Evolutionary conservation across 768 basidiomycete species (phyloP).

Genomic region (Tylopilus cervinicoccineus): DNA sequence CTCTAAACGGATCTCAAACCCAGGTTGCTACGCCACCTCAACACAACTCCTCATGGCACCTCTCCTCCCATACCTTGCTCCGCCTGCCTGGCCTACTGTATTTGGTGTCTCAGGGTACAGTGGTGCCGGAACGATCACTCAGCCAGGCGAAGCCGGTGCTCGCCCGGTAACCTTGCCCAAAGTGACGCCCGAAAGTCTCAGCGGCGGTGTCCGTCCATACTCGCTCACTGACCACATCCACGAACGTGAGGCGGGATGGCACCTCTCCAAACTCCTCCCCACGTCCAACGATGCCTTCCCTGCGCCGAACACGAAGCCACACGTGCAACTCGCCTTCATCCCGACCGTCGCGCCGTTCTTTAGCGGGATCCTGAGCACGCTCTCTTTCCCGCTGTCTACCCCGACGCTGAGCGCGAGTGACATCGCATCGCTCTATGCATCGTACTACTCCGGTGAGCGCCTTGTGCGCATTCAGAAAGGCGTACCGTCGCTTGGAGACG

Average conservation of each 20-base stretch:
- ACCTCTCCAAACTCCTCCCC: slow-evolving; percentile 63
- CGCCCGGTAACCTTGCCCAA: slow-evolving; percentile 77
- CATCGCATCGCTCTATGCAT: slow-evolving; percentile 67
- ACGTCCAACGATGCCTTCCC: not conserved
- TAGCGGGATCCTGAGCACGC: slow-evolving; percentile 88
- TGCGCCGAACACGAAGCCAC: slow-evolving; percentile 2
- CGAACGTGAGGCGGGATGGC: slow-evolving; percentile 89
- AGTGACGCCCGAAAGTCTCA: slow-evolving; percentile 70
- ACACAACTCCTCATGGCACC: slow-evolving; percentile 91
- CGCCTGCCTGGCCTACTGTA: slow-evolving; percentile 66
- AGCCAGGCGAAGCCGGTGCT: slow-evolving; percentile 55
- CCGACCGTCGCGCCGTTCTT: slow-evolving; percentile 93
- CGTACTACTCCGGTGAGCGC: slow-evolving; percentile 71
- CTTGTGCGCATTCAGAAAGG: slow-evolving; percentile 65
- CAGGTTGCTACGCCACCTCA: slow-evolving; percentile 96
- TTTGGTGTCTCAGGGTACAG: slow-evolving; percentile 95
- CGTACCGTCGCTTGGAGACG: slow-evolving; percentile 70
- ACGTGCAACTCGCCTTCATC: slow-evolving; percentile 73
- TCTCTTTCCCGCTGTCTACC: slow-evolving; percentile 73
- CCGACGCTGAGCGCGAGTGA: slow-evolving; percentile 63
- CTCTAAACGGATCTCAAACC: slow-evolving; percentile 90
- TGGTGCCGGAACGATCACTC: slow-evolving; percentile 85
- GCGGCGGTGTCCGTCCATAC: slow-evolving; percentile 79
- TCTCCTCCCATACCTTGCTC: slow-evolving; percentile 65
- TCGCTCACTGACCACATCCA: slow-evolving; percentile 96